Evolutionary conservation across 306 rosid genomes (phyloP).

Genomic region (Inga oerstediana): DNA sequence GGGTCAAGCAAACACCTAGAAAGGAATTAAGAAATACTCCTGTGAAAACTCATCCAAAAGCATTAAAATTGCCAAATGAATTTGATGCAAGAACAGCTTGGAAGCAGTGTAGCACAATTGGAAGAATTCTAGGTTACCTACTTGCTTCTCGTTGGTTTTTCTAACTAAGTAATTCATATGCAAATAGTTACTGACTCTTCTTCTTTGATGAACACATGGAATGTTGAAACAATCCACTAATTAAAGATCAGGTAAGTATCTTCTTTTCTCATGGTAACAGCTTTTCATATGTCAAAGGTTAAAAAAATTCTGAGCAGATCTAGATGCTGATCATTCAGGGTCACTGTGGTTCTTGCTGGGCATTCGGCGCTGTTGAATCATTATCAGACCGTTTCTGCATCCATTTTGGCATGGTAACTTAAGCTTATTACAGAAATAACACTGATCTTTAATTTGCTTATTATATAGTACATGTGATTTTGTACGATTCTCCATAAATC

Average conservation of each 20-base stretch:
- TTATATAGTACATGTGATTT: neutral
- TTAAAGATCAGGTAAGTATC: constrained; percentile 76
- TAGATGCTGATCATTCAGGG: constrained; percentile 60
- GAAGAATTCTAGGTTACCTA: constrained; percentile 74
- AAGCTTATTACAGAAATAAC: constrained; percentile 12
- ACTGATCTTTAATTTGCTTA: neutral
- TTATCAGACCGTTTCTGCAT: constrained; percentile 90
- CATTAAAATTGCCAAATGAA: constrained; percentile 61
- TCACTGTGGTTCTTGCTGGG: constrained; percentile 99
- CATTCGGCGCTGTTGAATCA: constrained; percentile 94
- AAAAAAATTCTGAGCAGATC: constrained; percentile 21
- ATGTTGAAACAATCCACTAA: constrained; percentile 47
- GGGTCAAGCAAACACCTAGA: constrained; percentile 67
- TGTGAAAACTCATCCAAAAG: constrained; percentile 57
- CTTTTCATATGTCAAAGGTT: constrained; percentile 18
- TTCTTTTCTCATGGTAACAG: neutral
- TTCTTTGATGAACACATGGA: constrained; percentile 31
- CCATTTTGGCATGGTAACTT: constrained; percentile 61
- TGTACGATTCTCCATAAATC: neutral
- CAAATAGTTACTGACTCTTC: constrained; percentile 47
- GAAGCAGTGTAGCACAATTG: constrained; percentile 77
- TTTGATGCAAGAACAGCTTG: constrained; percentile 95
- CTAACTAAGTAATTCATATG: constrained; percentile 13
- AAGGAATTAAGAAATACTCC: constrained; percentile 53
- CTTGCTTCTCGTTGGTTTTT: constrained; percentile 25